Evolutionary conservation across 495 filamentous ascomycete species (phyloP).

Genomic region (Daldinia caldariorum): DNA sequence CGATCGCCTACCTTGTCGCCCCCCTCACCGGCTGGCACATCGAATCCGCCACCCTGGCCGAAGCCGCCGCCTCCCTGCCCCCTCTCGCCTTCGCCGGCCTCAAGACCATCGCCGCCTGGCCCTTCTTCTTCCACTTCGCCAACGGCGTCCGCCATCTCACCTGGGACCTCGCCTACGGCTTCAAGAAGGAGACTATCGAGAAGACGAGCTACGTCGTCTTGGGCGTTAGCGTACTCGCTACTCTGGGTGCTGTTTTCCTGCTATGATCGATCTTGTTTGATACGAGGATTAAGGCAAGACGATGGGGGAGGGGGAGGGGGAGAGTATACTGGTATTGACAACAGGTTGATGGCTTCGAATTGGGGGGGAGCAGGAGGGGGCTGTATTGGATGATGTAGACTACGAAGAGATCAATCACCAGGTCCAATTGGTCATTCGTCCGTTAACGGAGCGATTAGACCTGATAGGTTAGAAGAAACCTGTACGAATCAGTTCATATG

Average conservation of each 20-base stretch:
- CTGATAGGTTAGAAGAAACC: constrained; percentile 5
- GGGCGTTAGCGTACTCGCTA: constrained; percentile 70
- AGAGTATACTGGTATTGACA: neutral
- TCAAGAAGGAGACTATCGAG: constrained; percentile 76
- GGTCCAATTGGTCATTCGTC: neutral
- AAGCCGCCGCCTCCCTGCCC: constrained; percentile 78
- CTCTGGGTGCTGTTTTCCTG: constrained; percentile 65
- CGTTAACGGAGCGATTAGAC: neutral
- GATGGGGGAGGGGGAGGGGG: too few relatives aligned
- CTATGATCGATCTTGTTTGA: constrained; percentile 38
- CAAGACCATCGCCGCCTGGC: constrained; percentile 79
- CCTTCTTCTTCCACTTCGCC: constrained; percentile 85
- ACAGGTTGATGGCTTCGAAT: neutral
- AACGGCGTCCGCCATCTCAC: constrained; percentile 91
- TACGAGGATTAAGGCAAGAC: neutral
- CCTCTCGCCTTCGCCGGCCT: constrained; percentile 71
- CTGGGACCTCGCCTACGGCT: constrained; percentile 79
- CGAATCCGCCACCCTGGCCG: constrained; percentile 80
- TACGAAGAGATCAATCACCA: neutral
- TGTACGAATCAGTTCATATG: constrained; percentile 18
- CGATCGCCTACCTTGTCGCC: constrained; percentile 81
- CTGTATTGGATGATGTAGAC: neutral
- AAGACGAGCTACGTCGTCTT: constrained; percentile 79
- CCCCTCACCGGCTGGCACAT: constrained; percentile 87
- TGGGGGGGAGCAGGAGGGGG: too few relatives aligned